Evolutionary conservation across 1,284 basidiomycete genomes (phyloP).

Genomic region (Fomitopsis pinicola): DNA sequence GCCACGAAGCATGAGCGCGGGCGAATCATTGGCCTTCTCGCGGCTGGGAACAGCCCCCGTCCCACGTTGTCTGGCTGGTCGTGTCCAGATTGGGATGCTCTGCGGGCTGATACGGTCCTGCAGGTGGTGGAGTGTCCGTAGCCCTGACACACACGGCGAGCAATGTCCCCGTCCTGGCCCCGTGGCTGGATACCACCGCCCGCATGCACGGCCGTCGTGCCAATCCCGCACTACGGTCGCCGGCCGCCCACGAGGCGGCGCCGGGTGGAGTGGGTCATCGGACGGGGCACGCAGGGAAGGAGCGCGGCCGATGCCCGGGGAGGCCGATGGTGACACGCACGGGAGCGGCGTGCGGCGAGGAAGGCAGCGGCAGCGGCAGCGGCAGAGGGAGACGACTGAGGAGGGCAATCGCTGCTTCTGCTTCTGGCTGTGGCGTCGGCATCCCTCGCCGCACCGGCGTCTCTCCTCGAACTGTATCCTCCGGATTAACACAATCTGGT

Average conservation of each 20-base stretch:
- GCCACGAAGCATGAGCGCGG: neutral
- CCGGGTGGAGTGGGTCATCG: neutral
- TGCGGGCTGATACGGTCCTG: neutral
- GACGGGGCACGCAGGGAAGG: neutral
- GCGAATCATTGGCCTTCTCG: neutral
- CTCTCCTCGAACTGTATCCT: neutral
- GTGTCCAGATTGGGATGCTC: neutral
- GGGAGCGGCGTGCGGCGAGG: neutral
- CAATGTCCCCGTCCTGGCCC: neutral
- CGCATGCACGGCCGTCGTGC: neutral
- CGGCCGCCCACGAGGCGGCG: neutral
- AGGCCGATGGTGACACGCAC: no score
- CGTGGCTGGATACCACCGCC: neutral
- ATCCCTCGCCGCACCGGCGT: slow-evolving; percentile 1
- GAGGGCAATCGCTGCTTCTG: neutral
- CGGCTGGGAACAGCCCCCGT: neutral
- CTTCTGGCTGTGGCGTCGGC: slow-evolving; percentile 4
- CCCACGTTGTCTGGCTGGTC: neutral
- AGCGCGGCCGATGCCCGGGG: neutral
- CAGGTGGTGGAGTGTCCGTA: neutral
- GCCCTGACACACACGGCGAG: neutral
- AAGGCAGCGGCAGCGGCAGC: neutral
- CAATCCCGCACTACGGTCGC: neutral
- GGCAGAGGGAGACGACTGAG: no score
- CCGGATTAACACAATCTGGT: neutral